Conservation (phyloP, 257 asterid genomes). For the Plantago major region DNA sequence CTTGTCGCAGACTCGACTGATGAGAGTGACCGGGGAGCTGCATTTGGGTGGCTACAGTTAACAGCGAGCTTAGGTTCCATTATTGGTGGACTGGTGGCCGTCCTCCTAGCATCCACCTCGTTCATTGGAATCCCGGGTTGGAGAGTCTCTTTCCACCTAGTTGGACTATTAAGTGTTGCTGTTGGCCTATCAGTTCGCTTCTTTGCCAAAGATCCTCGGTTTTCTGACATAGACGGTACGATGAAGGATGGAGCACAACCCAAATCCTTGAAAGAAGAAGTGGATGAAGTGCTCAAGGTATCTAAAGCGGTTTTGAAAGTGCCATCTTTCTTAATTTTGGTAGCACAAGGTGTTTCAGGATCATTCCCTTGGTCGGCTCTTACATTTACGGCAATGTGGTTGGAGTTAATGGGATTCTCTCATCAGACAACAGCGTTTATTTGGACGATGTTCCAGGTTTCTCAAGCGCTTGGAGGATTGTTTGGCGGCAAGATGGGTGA, state of each 20-base stretch:
- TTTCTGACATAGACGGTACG: slow-evolving; percentile 29
- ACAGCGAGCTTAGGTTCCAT: slow-evolving; percentile 67
- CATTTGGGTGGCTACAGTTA: slow-evolving; percentile 81
- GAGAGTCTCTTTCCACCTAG: slow-evolving; percentile 79
- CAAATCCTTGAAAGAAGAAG: no score
- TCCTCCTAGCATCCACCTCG: slow-evolving; percentile 55
- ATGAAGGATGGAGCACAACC: slow-evolving; percentile 8
- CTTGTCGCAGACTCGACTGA: slow-evolving; percentile 84
- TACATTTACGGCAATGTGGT: slow-evolving; percentile 73
- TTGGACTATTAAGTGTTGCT: slow-evolving; percentile 50
- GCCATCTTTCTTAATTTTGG: slow-evolving; percentile 58
- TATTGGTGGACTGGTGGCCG: slow-evolving; percentile 58
- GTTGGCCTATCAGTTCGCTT: slow-evolving; percentile 56
- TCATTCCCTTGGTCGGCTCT: slow-evolving; percentile 72
- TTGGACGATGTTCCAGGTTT: slow-evolving; percentile 51
- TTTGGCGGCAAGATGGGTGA: slow-evolving; percentile 90
- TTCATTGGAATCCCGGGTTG: slow-evolving; percentile 80
- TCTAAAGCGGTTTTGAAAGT: slow-evolving; percentile 19
- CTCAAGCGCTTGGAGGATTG: slow-evolving; percentile 59
- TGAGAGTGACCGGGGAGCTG: slow-evolving; percentile 77
- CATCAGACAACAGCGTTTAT: slow-evolving; percentile 41
- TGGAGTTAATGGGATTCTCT: slow-evolving; percentile 37
- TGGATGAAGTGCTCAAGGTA: no score
- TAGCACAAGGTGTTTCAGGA: slow-evolving; percentile 76
- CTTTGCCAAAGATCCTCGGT: slow-evolving; percentile 69